Percentiles rank a stretch among this genome's conserved stretches.
These are phyloP conservation scores for Neurospora sp. DNA, from an alignment of 495 filamentous ascomycete genomes.

Conservation along the genomic window DNA sequence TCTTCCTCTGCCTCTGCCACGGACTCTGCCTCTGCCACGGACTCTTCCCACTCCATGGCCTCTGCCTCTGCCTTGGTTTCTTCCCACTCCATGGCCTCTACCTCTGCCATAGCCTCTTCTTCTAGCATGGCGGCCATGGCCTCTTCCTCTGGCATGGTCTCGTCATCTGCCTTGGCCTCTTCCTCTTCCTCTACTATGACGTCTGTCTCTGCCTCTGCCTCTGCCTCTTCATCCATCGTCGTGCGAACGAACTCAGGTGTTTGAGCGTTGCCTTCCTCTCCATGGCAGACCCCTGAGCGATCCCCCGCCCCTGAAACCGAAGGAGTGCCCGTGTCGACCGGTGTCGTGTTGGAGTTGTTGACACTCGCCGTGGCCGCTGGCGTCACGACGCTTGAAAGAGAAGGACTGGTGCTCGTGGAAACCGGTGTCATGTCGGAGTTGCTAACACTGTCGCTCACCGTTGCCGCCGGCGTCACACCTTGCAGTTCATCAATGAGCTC, in stretches of 20 bases:
- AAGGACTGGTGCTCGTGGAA: not conserved
- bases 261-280: not conserved
- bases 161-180: no score
- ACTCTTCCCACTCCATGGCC: not conserved
- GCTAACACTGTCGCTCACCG: not conserved
- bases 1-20: not conserved
- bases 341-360: not conserved
- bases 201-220: not conserved
- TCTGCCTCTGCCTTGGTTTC: not conserved
- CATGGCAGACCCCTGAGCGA: not conserved
- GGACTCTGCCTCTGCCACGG: no score
- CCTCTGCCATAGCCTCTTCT: no score
- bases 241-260: not conserved
- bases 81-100: not conserved
- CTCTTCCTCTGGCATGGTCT: no score
- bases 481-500: not conserved
- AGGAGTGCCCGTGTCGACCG: not conserved
- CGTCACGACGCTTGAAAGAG: not conserved
- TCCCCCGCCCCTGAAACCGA: not conserved
- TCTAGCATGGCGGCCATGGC: no score
- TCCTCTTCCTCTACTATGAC: no score
- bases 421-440: not conserved
- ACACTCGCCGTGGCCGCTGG: not conserved
- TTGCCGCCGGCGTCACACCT: not conserved
- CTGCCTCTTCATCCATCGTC: not conserved